Evolutionary conservation across 345 rosid genomes (phyloP).

Genomic region (Salix caprea): DNA sequence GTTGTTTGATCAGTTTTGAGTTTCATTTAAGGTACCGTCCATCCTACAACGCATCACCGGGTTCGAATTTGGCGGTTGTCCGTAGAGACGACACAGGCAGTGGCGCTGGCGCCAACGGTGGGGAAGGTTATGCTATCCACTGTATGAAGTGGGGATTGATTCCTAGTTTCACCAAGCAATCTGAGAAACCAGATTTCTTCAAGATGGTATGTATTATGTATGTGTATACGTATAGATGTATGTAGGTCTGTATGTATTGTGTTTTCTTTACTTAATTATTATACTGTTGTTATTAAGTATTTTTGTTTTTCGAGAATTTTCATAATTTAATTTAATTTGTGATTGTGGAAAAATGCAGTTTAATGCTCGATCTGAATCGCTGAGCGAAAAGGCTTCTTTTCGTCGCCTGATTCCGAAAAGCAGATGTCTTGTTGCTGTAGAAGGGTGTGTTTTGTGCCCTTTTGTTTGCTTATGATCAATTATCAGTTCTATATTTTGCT

Average conservation of each 20-base stretch:
- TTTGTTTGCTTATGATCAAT: neutral
- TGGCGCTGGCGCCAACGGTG: constrained; percentile 23
- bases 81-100: constrained; percentile 36
- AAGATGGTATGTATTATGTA: constrained; percentile 53
- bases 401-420: constrained; percentile 78
- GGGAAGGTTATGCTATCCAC: constrained; percentile 50
- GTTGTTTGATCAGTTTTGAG: neutral
- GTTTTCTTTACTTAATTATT: neutral
- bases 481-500: neutral
- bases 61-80: constrained; percentile 60
- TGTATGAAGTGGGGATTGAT: constrained; percentile 92
- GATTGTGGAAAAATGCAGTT: constrained; percentile 41
- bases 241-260: too few species aligned
- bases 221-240: too few species aligned
- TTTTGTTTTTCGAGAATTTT: neutral
- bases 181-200: constrained; percentile 77
- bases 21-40: constrained; percentile 61
- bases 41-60: constrained; percentile 70
- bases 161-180: constrained; percentile 72
- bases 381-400: constrained; percentile 77
- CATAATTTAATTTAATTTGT: neutral
- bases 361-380: constrained; percentile 88
- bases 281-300: neutral
- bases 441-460: constrained; percentile 57
- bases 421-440: constrained; percentile 73